Evolutionary conservation across 305 asterid genomes (phyloP), one percentile per base, ranked within the genome.

Genomic region (Andrographis paniculata): DNA sequence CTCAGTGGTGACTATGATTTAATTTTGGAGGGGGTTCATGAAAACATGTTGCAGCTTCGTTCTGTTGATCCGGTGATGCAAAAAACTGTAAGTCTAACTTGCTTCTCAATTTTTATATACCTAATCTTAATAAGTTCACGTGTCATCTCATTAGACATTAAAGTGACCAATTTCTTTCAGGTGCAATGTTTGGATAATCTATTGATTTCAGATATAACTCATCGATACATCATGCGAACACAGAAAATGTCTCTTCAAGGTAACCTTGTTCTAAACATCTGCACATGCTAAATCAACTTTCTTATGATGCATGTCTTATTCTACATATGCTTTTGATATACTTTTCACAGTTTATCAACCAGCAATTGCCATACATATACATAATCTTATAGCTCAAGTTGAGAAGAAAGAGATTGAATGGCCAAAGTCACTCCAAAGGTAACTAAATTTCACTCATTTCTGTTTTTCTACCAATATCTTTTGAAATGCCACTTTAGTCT

Each of bases 381-480:
- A 72, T 58, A 62, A 79, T 58, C 65, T 74, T 64, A 55, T 84
- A 54, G 89, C 94, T 68, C 99, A 83, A 68, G 79, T 77, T 27
- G 94, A 78, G 66, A 79, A 60, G 74, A 76, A 78, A 50, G 76
- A 68, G 69, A 92, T 92, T 58, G 82, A 84, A 65, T 92, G 96
- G 95, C 99, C 99, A 21, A 87, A 87, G 65, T 81, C 96, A 56
- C 80, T 73, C 62, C 85, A 87, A 10, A 92, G 96, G 99, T 91
- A 71, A 42, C 50, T 48, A 37, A 54, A 17, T 47, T 51, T n/a
- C n/a, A n/a, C 15, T 23, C 22, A 46, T 58, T 43, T 50, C 59
- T 61, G 28, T 47, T 48, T 58, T 54, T 20, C 38, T n/a, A 12
- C 30, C 23, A 8, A 42, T 42, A 33, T 41, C n/a, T 55, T 17